Evolutionary conservation across 192 early-diverging fungal genomes (phyloP).

Genomic region (Globomyces pollinis-pini): DNA sequence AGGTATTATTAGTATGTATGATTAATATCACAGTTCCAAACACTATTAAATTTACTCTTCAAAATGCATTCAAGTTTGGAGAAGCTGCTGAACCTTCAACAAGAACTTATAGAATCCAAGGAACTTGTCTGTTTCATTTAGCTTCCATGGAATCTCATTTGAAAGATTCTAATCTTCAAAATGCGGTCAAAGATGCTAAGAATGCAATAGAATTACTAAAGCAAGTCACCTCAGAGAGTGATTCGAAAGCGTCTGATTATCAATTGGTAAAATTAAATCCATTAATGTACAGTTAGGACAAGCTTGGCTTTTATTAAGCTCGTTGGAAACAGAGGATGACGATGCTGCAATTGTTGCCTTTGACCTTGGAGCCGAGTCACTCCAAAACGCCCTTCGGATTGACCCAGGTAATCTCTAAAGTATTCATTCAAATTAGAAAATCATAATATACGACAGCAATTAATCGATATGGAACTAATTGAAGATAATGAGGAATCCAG

Average conservation of each 20-base stretch:
- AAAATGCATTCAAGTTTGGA: neutral
- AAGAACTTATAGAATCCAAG: neutral
- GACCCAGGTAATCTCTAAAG: slow-evolving; percentile 7
- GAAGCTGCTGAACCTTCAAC: neutral
- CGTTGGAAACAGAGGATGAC: slow-evolving; percentile 7
- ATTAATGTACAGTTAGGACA: slow-evolving; percentile 6
- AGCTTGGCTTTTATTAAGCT: neutral
- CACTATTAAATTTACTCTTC: neutral
- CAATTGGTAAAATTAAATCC: neutral
- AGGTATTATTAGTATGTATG: neutral
- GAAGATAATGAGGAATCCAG: neutral
- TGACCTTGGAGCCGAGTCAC: neutral
- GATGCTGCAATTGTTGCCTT: slow-evolving; percentile 11
- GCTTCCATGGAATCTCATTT: slow-evolving; percentile 8
- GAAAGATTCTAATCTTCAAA: neutral
- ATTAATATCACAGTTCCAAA: neutral
- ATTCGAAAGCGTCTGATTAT: neutral
- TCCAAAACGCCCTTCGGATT: neutral
- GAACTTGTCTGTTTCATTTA: neutral
- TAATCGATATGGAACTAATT: slow-evolving; percentile 9
- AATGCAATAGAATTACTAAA: neutral
- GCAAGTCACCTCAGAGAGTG: too few relatives aligned
- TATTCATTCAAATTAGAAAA: slow-evolving; percentile 6
- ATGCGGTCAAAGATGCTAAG: neutral
- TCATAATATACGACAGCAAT: neutral